These are phyloP conservation scores for Mycena pura DNA, from an alignment of 768 basidiomycete species.

Conservation along the genomic window DNA sequence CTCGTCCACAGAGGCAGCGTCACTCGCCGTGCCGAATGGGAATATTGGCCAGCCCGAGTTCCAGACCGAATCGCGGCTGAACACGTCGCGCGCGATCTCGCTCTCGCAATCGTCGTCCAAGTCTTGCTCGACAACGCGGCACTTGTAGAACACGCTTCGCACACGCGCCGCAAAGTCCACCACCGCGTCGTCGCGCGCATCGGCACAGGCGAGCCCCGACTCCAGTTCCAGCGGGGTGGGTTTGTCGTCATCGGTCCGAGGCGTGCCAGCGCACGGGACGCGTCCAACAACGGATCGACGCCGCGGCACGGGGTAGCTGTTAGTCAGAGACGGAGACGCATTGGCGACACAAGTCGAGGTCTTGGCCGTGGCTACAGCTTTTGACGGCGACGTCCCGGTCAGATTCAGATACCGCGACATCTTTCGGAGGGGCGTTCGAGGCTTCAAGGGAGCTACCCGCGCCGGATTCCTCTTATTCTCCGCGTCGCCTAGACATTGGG, in stretches of 20 bases:
- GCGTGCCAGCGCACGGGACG: no score
- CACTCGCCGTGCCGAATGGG: neutral
- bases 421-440: neutral
- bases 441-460: no score
- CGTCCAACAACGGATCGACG: no score
- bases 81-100: conserved; percentile 17
- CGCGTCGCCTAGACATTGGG: neutral
- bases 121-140: neutral
- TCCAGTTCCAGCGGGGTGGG: neutral
- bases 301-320: no score
- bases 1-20: neutral
- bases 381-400: neutral
- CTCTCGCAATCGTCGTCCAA: neutral
- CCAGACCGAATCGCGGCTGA: conserved; percentile 18
- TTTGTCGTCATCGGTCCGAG: no score
- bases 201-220: neutral
- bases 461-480: no score
- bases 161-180: conserved; percentile 22
- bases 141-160: conserved; percentile 22
- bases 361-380: neutral
- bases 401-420: conserved; percentile 14
- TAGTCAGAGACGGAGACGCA: neutral
- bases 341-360: neutral
- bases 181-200: no score
- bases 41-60: neutral